Percentiles rank a stretch among this genome's conserved stretches.
These are phyloP conservation scores for Neurospora sp. DNA, from an alignment of 495 filamentous ascomycete species.

Conservation along the genomic window DNA sequence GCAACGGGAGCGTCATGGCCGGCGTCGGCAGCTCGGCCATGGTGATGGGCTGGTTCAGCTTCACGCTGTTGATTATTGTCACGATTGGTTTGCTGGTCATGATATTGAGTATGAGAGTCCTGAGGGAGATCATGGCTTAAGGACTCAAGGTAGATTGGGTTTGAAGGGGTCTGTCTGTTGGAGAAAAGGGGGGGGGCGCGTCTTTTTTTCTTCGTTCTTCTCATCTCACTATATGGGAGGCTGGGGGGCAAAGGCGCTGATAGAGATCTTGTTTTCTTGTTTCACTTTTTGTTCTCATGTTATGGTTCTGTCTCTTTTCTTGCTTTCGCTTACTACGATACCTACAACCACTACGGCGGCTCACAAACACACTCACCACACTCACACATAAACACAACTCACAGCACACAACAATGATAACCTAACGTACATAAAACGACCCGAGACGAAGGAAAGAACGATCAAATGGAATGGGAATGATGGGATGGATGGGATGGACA, in stretches of 20 bases:
- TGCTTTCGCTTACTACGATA: background rate
- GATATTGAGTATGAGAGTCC: slow-evolving; percentile 78
- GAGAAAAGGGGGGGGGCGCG: background rate
- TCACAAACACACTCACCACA: background rate
- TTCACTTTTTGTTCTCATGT: background rate
- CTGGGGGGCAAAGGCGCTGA: background rate
- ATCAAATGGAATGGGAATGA: background rate
- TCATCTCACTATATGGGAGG: background rate
- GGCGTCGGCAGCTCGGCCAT: slow-evolving; percentile 89
- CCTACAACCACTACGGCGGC: background rate
- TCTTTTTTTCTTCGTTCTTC: background rate
- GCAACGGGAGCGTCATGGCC: slow-evolving; percentile 82
- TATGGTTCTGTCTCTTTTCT: background rate
- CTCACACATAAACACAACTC: background rate
- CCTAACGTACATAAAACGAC: background rate
- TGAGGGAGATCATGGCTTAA: slow-evolving; percentile 40
- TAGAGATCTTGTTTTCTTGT: background rate
- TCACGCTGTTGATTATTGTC: slow-evolving; percentile 81
- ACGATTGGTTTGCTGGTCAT: slow-evolving; percentile 92
- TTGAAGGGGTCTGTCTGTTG: background rate
- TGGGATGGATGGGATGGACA: background rate
- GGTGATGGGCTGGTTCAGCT: slow-evolving; percentile 96
- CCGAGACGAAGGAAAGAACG: background rate
- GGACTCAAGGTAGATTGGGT: no score
- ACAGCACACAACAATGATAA: background rate